Evolutionary conservation across 2,329 filamentous ascomycete species (phyloP).

Genomic region (Pseudopyricularia cyperi): DNA sequence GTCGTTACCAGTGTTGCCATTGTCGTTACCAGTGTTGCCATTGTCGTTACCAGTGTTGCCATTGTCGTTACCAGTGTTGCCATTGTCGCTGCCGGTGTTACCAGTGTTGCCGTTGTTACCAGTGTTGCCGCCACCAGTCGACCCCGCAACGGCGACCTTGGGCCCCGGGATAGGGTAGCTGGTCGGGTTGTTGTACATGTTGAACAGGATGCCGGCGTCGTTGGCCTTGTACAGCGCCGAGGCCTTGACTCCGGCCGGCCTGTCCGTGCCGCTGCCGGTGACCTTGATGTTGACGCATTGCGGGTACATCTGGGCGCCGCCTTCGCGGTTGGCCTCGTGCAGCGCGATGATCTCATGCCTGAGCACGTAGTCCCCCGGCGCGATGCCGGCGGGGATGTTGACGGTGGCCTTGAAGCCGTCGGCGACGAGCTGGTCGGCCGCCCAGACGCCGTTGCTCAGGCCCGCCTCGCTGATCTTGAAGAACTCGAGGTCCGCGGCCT

Average conservation of each 20-base stretch:
- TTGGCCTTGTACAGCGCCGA: conserved; percentile 20
- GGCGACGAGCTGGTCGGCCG: conserved; percentile 27
- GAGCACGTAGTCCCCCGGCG: conserved; percentile 22
- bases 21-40: background rate
- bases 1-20: background rate
- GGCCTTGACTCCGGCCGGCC: conserved; percentile 1
- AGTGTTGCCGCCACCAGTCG: no score
- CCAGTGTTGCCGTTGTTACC: background rate
- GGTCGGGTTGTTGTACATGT: conserved; percentile 19
- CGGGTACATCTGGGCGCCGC: conserved; percentile 17
- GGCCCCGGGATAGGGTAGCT: conserved; percentile 1
- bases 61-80: background rate
- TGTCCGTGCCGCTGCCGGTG: conserved; percentile 11
- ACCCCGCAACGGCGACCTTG: background rate
- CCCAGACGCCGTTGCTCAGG: conserved; percentile 20
- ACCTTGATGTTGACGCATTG: conserved; percentile 16
- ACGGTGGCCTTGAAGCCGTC: conserved; percentile 33
- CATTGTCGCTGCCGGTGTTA: background rate
- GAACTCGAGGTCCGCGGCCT: conserved; percentile 6
- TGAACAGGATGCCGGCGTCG: conserved; percentile 28
- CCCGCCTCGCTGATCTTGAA: conserved; percentile 9
- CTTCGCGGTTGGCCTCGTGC: conserved; percentile 19
- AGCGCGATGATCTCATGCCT: conserved; percentile 30
- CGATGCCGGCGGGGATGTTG: conserved; percentile 10
- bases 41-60: background rate